Evolutionary conservation across 2,329 filamentous ascomycete species (phyloP).

Genomic region (Pyricularia pennisetigena): DNA sequence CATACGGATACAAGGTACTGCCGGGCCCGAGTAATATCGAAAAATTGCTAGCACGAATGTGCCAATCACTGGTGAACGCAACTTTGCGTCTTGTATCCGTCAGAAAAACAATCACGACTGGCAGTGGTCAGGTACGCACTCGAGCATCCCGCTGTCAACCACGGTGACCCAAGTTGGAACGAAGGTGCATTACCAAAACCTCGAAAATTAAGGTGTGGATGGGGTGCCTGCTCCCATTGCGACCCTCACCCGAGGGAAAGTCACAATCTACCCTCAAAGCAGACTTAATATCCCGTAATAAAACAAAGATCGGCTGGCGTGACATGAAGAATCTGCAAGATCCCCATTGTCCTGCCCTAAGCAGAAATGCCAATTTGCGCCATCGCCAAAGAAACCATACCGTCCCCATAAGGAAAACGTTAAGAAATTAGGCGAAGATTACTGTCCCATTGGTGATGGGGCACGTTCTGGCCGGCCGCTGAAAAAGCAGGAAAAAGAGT

Average conservation of each 20-base stretch:
- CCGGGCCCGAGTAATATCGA: neutral
- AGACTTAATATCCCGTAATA: neutral
- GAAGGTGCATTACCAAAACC: neutral
- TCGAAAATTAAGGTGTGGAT: neutral
- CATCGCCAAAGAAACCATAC: neutral
- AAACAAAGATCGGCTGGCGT: neutral
- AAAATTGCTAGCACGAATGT: neutral
- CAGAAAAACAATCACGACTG: neutral
- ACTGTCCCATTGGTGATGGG: neutral
- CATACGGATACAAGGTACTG: neutral
- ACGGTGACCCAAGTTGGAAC: neutral
- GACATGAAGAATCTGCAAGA: neutral
- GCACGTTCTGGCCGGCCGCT: neutral
- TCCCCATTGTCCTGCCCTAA: neutral
- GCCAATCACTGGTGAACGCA: neutral
- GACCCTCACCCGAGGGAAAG: neutral
- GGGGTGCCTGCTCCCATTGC: no score
- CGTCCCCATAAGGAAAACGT: neutral
- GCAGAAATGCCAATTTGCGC: neutral
- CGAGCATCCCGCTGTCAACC: neutral
- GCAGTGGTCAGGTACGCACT: neutral
- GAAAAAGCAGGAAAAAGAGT: no score
- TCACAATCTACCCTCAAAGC: neutral
- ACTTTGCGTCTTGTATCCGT: neutral
- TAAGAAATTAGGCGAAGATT: neutral